These are phyloP conservation scores for Mycena polygramma DNA, from an alignment of 768 basidiomycete genomes.

Conservation along the genomic window DNA sequence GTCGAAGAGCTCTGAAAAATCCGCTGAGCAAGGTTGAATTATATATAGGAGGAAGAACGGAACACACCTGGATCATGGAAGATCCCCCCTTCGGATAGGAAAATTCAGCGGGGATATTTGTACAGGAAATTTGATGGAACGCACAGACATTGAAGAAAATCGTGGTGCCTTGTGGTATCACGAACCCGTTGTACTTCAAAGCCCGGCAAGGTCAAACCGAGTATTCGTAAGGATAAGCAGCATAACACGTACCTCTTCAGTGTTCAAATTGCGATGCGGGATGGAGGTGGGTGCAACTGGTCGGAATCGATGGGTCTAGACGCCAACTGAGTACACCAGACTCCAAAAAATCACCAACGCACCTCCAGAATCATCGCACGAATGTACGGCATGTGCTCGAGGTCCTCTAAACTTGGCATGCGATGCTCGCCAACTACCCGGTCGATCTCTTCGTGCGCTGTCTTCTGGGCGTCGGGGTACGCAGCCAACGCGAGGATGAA, in stretches of 20 bases:
- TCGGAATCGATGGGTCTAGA: constrained; percentile 28
- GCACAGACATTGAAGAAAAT: constrained; percentile 31
- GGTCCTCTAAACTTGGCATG: constrained; percentile 39
- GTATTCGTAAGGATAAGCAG: background rate
- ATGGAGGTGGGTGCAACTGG: constrained; percentile 3
- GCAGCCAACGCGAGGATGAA: constrained; percentile 43
- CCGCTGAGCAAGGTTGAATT: no score
- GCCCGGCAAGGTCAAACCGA: background rate
- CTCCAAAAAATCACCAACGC: background rate
- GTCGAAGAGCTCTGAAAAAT: constrained; percentile 22
- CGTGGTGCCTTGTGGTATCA: constrained; percentile 23
- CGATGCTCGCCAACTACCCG: constrained; percentile 43
- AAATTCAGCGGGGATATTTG: no score
- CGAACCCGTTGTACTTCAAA: constrained; percentile 19
- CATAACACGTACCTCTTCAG: constrained; percentile 8
- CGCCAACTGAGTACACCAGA: background rate
- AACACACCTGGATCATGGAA: constrained; percentile 28
- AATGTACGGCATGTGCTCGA: constrained; percentile 42
- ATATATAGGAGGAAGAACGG: background rate
- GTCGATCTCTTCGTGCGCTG: constrained; percentile 47
- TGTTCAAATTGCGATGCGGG: constrained; percentile 10
- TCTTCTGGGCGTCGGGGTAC: constrained; percentile 44
- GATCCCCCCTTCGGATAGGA: constrained; percentile 13
- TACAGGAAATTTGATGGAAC: background rate
- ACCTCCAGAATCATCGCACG: constrained; percentile 42